phyloP scores from a whole-genome alignment of 2,329 filamentous ascomycete species.

The Alternaria viburni region DNA sequence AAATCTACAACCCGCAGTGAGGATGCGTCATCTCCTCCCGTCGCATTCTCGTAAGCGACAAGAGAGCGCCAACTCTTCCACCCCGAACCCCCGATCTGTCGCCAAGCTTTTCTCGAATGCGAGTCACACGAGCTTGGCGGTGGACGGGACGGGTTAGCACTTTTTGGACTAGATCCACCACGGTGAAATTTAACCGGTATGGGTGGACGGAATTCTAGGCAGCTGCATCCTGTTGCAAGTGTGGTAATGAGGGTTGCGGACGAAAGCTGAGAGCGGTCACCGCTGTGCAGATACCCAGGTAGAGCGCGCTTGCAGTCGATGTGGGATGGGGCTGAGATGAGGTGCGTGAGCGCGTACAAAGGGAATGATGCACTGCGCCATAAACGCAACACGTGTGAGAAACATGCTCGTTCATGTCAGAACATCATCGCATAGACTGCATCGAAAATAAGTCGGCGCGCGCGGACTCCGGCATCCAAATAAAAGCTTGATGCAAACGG shows the following conservation, averaged over 20 bases:
- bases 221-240: not conserved
- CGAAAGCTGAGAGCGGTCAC: not conserved
- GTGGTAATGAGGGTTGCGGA: not conserved
- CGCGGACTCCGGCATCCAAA: not conserved
- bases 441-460: not conserved
- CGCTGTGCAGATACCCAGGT: not conserved
- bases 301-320: not conserved
- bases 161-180: not conserved
- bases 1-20: not conserved
- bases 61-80: not conserved
- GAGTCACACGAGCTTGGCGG: not conserved
- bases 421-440: not conserved
- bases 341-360: not conserved
- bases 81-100: slow-evolving; percentile 3
- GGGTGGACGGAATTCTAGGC: not conserved
- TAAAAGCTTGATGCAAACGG: not conserved
- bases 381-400: not conserved
- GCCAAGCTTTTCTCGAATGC: not conserved
- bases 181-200: not conserved
- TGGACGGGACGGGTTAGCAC: not conserved
- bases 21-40: not conserved
- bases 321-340: not conserved
- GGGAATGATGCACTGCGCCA: not conserved
- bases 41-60: not conserved
- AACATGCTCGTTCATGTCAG: not conserved